Evolutionary conservation across 164 flowering plant genomes (phyloP), one percentile per base, ranked within the genome.

Genomic region (Cinnamomum chago): DNA sequence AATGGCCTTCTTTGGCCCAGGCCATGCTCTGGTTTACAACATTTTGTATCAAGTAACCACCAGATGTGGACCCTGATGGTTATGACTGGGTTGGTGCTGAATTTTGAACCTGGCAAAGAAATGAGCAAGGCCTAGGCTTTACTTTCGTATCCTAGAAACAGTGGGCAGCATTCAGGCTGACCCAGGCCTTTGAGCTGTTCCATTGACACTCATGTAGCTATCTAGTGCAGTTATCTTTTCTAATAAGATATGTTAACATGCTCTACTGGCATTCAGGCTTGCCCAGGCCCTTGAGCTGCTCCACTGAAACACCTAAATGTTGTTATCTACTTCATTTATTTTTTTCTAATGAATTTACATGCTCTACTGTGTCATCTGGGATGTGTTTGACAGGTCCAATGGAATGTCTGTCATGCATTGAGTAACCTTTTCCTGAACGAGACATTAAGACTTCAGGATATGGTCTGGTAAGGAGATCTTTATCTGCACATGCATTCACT

Each of bases 331-430:
- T 40, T 40, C 47, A 40, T 40, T 40, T 40, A 40, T 40, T 40
- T 40, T 40, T 40, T 40, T 40, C 11, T 40, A 40, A 40, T 5
- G 10, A 9, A 40, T 40, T 30, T 5, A 62, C 25, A 11, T 22
- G 3, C 20, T 64, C 5, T 67, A 17, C 18, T 18, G 17, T 67
- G 67, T 25, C 24, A 10, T 67, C 10, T 67, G 69, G 20, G 47
- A 28, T 67, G 25, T 68, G 27, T 76, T 74, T 33, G 15, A 75
- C 90, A 92, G 98, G 99, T 95, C 71, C 98, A 89, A 74, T 95
- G 99, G 99, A 95, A 95, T 85, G 99, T 90, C 65, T 95, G 99
- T 79, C 97, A 93, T 82, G 95, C 99, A 52, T 70, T 95, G 83
- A 88, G 98, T 88, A 89, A 95, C 81, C 84, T 95, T 30, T 95